A percentile compares a stretch with the other conserved stretches of the same genome.
These are phyloP conservation scores for Drechslerella dactyloides DNA, from an alignment of 2,329 filamentous ascomycete genomes.

Conservation along the genomic window DNA sequence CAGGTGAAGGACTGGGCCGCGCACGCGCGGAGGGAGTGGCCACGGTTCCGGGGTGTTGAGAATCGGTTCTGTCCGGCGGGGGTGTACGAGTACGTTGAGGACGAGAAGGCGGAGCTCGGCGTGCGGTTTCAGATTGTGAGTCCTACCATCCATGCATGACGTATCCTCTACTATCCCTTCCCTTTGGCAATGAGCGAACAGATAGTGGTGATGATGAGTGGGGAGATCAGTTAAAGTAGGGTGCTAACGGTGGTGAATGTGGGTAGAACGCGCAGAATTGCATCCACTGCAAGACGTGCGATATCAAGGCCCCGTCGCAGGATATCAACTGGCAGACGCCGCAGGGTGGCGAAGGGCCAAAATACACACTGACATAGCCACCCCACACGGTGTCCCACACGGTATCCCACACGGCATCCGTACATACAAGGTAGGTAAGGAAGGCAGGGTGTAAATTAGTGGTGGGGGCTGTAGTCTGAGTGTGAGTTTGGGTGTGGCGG, in stretches of 20 bases:
- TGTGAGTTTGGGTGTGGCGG: neutral
- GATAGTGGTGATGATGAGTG: slow-evolving; percentile 75
- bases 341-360: slow-evolving; percentile 74
- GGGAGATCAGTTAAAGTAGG: slow-evolving; percentile 59
- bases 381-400: too few species aligned
- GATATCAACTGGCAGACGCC: slow-evolving; percentile 98
- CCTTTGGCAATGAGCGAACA: neutral
- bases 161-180: neutral
- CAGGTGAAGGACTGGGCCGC: slow-evolving; percentile 95
- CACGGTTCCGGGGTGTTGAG: slow-evolving; percentile 87
- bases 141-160: neutral
- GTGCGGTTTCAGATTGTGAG: slow-evolving; percentile 94
- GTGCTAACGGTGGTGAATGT: slow-evolving; percentile 3
- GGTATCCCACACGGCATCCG: too few species aligned
- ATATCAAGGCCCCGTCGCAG: slow-evolving; percentile 96
- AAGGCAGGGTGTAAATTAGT: too few species aligned
- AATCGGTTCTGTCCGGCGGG: slow-evolving; percentile 96
- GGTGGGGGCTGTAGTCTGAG: too few species aligned
- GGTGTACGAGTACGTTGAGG: slow-evolving; percentile 97
- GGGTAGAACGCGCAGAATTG: slow-evolving; percentile 68
- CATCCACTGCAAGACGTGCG: slow-evolving; percentile 99
- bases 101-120: slow-evolving; percentile 81
- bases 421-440: too few species aligned
- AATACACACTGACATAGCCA: slow-evolving; percentile 35
- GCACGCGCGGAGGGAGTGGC: slow-evolving; percentile 82